Base-by-base conservation (phyloP, 2,329 filamentous ascomycete genomes). In the Penicillium sp. region DNA sequence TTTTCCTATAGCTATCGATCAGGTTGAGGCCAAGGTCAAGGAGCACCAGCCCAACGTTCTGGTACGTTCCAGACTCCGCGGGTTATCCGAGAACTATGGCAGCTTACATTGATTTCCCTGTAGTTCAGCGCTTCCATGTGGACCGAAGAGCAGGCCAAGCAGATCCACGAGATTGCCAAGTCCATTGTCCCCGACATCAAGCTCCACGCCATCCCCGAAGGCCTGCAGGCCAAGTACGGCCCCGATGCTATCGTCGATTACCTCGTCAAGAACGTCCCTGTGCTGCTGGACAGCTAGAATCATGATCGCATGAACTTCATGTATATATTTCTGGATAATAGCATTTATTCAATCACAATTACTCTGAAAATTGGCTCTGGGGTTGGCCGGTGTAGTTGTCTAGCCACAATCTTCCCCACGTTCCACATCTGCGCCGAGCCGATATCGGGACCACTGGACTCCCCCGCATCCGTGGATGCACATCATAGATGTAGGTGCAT, bases 41-140 rank as follows among this genome's bases (percentile, higher is more conserved):
- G 73, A 80, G 57, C 64, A 78, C 46, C 74, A 80, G 64, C 83
- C 83, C 1, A 78, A 86, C 60, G 66, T 85, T 40, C 68, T 85
- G 66, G 82, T 85, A 77, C 49, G 76, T 61, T n/a, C 26, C 22
- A 12, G 14, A 25, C 12, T 1, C 4, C 20, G 54, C 53, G 51
- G 55, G 26, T 52, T 56, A 57, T 52, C 50, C 49, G 55, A 60
- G 51, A 27, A 23, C 14, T 35, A 40, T 31, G 12, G 31, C 12
- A 40, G 29, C 60, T 65, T 43, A 63, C 48, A 51, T 8, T 27
- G n/a, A 23, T n/a, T 6, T n/a, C 5, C 2, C 45, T 50, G 53
- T 55, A 86, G 82, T 86, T 85, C 73, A 84, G 80, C 49, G 85
- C 85, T 2, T 87, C 81, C 3, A 83, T 83, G 81, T 83, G 81